These are phyloP conservation scores for Casuarina glauca DNA, from an alignment of 306 rosid species.

Conservation along the genomic window DNA sequence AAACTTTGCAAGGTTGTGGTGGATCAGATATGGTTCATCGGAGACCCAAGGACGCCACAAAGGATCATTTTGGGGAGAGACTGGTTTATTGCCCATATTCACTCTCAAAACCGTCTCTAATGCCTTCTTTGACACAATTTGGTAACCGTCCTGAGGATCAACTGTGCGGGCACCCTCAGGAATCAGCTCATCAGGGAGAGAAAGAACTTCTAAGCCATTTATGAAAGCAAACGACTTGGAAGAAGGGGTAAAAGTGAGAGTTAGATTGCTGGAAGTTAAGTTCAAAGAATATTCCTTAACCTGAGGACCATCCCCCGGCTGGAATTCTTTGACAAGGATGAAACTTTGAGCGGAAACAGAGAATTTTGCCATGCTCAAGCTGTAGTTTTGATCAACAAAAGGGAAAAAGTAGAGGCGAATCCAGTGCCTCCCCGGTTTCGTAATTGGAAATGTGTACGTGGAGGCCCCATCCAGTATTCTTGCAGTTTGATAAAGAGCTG, in stretches of 20 bases:
- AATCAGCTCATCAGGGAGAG: slow-evolving; percentile 50
- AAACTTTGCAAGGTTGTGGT: slow-evolving; percentile 23
- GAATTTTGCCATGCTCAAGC: slow-evolving; percentile 55
- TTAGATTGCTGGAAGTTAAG: slow-evolving; percentile 39
- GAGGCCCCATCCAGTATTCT: slow-evolving; percentile 41
- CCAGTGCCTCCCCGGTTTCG: slow-evolving; percentile 56
- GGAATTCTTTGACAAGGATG: slow-evolving; percentile 50
- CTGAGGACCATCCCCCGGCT: slow-evolving; percentile 17
- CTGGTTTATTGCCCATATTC: slow-evolving; percentile 61
- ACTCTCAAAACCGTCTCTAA: slow-evolving; percentile 61
- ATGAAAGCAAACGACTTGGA: slow-evolving; percentile 56
- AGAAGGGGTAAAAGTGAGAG: slow-evolving; percentile 56
- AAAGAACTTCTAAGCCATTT: slow-evolving; percentile 65
- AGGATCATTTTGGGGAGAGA: slow-evolving; percentile 45
- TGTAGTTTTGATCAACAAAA: slow-evolving; percentile 32
- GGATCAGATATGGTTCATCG: slow-evolving; percentile 37
- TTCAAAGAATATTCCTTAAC: slow-evolving; percentile 56
- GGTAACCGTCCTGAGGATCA: slow-evolving; percentile 24
- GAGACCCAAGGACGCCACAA: slow-evolving; percentile 59
- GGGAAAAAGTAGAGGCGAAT: slow-evolving; percentile 67
- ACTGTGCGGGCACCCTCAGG: slow-evolving; percentile 34
- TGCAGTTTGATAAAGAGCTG: slow-evolving; percentile 52
- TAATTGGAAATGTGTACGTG: slow-evolving; percentile 52
- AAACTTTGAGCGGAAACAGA: slow-evolving; percentile 63
- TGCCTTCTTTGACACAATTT: slow-evolving; percentile 37